phyloP scores from a whole-genome alignment of 2,329 filamentous ascomycete species.

The Lasiodiplodia hormozganensis region DNA sequence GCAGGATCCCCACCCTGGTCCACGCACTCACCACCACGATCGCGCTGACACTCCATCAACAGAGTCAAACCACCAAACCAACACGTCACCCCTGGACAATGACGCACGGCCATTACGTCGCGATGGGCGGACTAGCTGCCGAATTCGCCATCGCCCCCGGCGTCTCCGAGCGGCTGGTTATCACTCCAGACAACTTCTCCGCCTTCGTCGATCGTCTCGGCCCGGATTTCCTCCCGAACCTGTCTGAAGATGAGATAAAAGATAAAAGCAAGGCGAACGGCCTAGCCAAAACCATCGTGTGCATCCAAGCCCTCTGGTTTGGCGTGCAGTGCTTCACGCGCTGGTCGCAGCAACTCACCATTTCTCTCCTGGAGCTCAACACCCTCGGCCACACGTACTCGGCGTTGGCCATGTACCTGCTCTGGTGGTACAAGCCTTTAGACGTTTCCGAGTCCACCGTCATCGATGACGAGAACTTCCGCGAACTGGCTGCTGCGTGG shows the following conservation, averaged over 20 bases:
- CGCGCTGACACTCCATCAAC: rapidly evolving
- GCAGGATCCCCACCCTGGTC: too few species aligned
- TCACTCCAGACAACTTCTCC: too few species aligned
- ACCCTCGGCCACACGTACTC: neutral
- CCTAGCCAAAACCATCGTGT: conserved; percentile 37
- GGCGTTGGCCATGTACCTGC: neutral
- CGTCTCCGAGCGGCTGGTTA: too few species aligned
- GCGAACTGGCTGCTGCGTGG: neutral
- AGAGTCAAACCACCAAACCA: too few species aligned
- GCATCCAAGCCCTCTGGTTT: conserved; percentile 43
- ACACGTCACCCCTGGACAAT: too few species aligned
- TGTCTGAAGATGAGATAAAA: neutral
- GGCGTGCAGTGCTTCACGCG: conserved; percentile 39
- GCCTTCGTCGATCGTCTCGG: neutral
- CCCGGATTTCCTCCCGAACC: neutral
- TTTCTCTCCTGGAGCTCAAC: conserved; percentile 51
- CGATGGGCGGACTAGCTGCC: too few species aligned
- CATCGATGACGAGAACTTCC: neutral
- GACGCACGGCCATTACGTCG: too few species aligned
- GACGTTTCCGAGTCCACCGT: neutral
- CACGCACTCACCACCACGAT: too few species aligned
- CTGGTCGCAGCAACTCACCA: conserved; percentile 34
- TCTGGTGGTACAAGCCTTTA: neutral
- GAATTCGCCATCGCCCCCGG: too few species aligned
- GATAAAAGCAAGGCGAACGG: conserved; percentile 40